A percentile compares a stretch with the other conserved stretches of the same genome.
Evolutionary conservation across 257 asterid species (phyloP).

Genomic region (Catharanthus roseus): DNA sequence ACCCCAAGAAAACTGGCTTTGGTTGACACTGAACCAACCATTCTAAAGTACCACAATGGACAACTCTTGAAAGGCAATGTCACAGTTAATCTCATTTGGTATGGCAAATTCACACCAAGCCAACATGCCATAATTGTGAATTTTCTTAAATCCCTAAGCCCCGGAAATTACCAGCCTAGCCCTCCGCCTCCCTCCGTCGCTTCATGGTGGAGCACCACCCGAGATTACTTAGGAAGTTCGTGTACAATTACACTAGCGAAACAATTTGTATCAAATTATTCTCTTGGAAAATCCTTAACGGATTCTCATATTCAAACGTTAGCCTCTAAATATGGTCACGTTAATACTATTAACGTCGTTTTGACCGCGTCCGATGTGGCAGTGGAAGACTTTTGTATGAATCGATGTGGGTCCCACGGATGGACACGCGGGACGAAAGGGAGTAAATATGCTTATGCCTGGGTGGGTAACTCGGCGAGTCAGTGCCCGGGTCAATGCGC

Average conservation of each 20-base stretch:
- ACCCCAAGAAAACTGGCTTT: conserved; percentile 31
- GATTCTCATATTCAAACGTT: conserved; percentile 24
- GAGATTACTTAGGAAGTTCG: conserved; percentile 26
- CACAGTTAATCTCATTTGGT: conserved; percentile 36
- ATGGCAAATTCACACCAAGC: conserved; percentile 23
- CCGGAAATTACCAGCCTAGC: background rate
- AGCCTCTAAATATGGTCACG: conserved; percentile 18
- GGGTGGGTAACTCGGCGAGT: conserved; percentile 46
- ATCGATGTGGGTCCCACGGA: conserved; percentile 46
- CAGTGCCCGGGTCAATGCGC: conserved; percentile 53
- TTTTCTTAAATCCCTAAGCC: conserved; percentile 21
- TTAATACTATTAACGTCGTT: conserved; percentile 27
- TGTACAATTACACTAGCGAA: conserved; percentile 19
- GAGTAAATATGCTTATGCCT: conserved; percentile 28
- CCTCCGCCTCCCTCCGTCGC: conserved; percentile 22
- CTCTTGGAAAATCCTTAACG: conserved; percentile 31
- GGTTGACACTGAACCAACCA: conserved; percentile 21
- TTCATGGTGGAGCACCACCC: conserved; percentile 45
- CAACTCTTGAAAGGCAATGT: conserved; percentile 32
- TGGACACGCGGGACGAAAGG: conserved; percentile 21
- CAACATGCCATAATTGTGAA: conserved; percentile 24
- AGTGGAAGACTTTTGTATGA: conserved; percentile 45
- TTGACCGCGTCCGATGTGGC: conserved; percentile 37
- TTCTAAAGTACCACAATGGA: conserved; percentile 35
- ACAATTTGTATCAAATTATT: conserved; percentile 20